Percentiles rank a stretch among this genome's conserved stretches.
Conservation (phyloP, 2,329 filamentous ascomycete species). For the Lachnellula subtilissima region DNA sequence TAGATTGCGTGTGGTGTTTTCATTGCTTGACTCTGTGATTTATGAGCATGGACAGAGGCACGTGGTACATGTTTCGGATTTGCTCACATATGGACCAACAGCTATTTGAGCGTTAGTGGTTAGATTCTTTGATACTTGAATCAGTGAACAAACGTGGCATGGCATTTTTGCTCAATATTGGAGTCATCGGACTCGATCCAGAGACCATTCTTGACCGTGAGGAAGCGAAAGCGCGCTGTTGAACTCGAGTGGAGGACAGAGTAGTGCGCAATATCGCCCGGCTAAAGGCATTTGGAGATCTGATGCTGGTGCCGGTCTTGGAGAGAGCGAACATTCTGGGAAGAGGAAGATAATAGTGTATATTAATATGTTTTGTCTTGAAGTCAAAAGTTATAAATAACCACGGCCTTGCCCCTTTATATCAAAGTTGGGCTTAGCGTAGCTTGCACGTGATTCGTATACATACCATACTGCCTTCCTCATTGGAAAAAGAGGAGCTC, state of each 20-base stretch:
- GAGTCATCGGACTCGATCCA: slow-evolving; percentile 23
- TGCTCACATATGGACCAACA: slow-evolving; percentile 56
- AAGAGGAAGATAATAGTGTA: not conserved
- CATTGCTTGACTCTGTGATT: slow-evolving; percentile 56
- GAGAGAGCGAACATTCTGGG: not conserved
- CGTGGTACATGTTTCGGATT: not conserved
- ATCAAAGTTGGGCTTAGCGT: no score
- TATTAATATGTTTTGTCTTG: not conserved
- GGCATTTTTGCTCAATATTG: slow-evolving; percentile 54
- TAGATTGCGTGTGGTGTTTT: slow-evolving; percentile 62
- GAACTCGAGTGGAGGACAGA: not conserved
- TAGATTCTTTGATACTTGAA: not conserved
- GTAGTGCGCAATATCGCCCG: not conserved
- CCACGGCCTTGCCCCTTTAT: no score
- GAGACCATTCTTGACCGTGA: not conserved
- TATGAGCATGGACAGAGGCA: slow-evolving; percentile 14
- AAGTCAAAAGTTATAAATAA: no score
- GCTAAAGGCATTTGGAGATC: not conserved
- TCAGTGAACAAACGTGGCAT: slow-evolving; percentile 37
- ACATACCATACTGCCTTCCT: no score
- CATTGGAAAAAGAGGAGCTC: no score
- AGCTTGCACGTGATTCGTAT: no score
- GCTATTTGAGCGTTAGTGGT: slow-evolving; percentile 36
- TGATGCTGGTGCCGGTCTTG: not conserved
- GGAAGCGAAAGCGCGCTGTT: not conserved